Percentiles rank a stretch among this genome's conserved stretches.
Evolutionary conservation across 1,284 basidiomycete species (phyloP).

Genomic region (Coniferiporia weirii): DNA sequence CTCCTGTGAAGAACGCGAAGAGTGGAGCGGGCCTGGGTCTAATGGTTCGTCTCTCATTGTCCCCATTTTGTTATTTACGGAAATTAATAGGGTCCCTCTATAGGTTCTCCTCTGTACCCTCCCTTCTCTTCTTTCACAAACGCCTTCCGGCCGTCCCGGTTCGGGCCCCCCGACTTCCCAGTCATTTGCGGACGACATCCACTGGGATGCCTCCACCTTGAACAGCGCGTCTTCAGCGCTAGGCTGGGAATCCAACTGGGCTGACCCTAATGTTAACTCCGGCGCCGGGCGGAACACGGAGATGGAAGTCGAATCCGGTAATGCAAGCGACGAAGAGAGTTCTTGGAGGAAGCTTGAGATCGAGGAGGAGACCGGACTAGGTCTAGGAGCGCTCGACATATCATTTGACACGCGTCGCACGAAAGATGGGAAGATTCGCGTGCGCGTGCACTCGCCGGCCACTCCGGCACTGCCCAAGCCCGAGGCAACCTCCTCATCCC

Average conservation of each 20-base stretch:
- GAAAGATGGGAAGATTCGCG: slow-evolving; percentile 66
- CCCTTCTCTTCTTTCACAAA: slow-evolving; percentile 65
- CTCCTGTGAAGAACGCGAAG: slow-evolving; percentile 25
- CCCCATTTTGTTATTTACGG: slow-evolving; percentile 17
- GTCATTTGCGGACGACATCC: slow-evolving; percentile 27
- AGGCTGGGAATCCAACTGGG: slow-evolving; percentile 49
- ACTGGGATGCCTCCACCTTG: slow-evolving; percentile 23
- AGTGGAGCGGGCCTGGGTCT: slow-evolving; percentile 61
- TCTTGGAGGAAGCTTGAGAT: slow-evolving; percentile 47
- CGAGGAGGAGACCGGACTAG: slow-evolving; percentile 21
- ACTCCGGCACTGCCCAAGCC: slow-evolving; percentile 29
- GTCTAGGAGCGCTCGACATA: slow-evolving; percentile 53
- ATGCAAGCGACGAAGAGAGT: slow-evolving; percentile 17
- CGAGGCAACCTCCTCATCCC: slow-evolving; percentile 26
- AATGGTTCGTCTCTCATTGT: slow-evolving; percentile 46
- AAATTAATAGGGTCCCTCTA: slow-evolving; percentile 13
- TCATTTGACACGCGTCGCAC: slow-evolving; percentile 61
- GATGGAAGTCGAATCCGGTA: slow-evolving; percentile 40
- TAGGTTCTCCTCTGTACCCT: slow-evolving; percentile 69
- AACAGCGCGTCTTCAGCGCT: background rate
- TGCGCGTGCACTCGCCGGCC: slow-evolving; percentile 56
- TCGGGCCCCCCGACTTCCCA: slow-evolving; percentile 45
- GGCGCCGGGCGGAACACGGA: slow-evolving; percentile 39
- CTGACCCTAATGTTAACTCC: slow-evolving; percentile 32
- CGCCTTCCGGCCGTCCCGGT: slow-evolving; percentile 35